phyloP scores from a whole-genome alignment of 1,139 yeast species.

The Sugiyamaella grinbergsii region DNA sequence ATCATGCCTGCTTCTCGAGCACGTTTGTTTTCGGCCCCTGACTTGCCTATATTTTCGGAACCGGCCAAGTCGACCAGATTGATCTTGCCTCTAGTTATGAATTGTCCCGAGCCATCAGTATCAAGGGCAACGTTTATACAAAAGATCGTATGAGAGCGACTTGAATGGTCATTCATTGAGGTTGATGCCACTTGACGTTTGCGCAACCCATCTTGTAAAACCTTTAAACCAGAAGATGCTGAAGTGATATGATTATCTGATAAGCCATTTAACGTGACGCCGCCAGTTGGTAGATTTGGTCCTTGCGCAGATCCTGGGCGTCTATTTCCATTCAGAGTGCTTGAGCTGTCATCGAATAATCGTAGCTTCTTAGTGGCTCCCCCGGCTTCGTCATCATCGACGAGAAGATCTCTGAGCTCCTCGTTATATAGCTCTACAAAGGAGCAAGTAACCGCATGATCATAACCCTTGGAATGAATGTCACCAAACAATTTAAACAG shows the following conservation, averaged over 20 bases:
- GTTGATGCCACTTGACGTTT: conserved; percentile 64
- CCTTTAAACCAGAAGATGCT: conserved; percentile 44
- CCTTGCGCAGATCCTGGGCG: conserved; percentile 1
- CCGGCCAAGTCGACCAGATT: conserved; percentile 90
- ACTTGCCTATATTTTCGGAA: conserved; percentile 73
- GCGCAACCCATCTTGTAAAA: conserved; percentile 51
- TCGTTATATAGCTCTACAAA: conserved; percentile 77
- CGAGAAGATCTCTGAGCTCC: conserved; percentile 61
- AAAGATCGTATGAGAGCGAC: conserved; percentile 72
- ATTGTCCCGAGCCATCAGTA: conserved; percentile 40
- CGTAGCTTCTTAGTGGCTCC: conserved; percentile 43
- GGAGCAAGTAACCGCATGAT: conserved; percentile 65
- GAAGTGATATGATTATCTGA: conserved; percentile 44
- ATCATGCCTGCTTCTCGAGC: conserved; percentile 90
- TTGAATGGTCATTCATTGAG: conserved; percentile 56
- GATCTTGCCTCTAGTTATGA: conserved; percentile 54
- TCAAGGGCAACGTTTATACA: conserved; percentile 57
- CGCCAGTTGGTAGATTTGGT: conserved; percentile 24
- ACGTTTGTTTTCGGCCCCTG: conserved; percentile 76
- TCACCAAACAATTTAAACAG: conserved; percentile 38
- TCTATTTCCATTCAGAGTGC: background rate
- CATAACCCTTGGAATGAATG: conserved; percentile 43
- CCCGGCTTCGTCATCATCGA: conserved; percentile 36
- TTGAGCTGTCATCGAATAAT: conserved; percentile 47
- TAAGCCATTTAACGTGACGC: conserved; percentile 48